A percentile compares a stretch with the other conserved stretches of the same genome.
These are phyloP conservation scores for Neoscytalidium dimidiatum DNA, from an alignment of 2,329 filamentous ascomycete species.

Conservation along the genomic window DNA sequence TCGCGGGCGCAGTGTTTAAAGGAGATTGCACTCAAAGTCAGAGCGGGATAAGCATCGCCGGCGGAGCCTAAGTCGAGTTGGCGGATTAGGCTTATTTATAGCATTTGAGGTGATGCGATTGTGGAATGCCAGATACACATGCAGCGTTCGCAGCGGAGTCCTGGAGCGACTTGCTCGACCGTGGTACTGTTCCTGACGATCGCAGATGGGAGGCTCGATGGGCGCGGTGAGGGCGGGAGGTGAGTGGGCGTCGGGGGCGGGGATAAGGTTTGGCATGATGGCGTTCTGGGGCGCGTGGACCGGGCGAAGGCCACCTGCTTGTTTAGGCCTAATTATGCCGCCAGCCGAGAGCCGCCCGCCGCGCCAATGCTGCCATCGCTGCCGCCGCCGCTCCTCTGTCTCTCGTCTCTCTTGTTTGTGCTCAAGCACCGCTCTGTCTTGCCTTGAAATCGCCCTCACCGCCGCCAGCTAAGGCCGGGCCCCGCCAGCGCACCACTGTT, in stretches of 20 bases:
- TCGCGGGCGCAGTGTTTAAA: neutral
- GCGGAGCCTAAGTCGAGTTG: neutral
- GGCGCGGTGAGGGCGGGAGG: neutral
- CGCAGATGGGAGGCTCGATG: neutral
- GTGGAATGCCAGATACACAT: neutral
- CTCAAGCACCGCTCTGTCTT: neutral
- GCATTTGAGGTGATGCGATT: neutral
- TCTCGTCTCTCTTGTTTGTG: neutral
- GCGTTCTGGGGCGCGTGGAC: neutral
- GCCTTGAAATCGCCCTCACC: neutral
- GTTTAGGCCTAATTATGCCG: neutral
- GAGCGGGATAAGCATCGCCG: neutral
- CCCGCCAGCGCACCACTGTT: neutral
- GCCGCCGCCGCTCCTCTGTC: too few species aligned
- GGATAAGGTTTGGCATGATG: neutral
- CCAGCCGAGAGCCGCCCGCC: constrained; percentile 5
- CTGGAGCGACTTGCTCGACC: neutral
- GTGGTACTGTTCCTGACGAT: constrained; percentile 12
- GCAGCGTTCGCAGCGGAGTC: neutral
- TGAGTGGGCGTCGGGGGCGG: neutral
- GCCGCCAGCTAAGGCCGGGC: neutral
- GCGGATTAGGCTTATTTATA: constrained; percentile 2
- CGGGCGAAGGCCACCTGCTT: neutral
- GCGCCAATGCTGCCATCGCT: too few species aligned
- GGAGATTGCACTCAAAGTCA: constrained; percentile 3